Evolutionary conservation across 768 basidiomycete genomes (phyloP).

Genomic region (Termitomyces titanicus): DNA sequence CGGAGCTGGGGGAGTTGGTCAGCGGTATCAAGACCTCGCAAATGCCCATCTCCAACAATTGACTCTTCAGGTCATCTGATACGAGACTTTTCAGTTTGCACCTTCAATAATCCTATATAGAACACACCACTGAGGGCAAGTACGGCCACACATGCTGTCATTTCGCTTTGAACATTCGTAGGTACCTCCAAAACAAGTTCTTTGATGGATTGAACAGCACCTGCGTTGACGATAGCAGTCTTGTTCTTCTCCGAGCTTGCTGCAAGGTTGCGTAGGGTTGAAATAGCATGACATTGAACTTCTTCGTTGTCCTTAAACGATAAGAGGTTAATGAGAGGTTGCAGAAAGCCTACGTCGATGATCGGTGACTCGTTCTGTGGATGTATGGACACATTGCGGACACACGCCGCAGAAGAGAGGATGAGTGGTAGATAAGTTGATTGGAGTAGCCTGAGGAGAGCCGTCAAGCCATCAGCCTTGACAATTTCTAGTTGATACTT

Average conservation of each 20-base stretch:
- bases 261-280: slow-evolving; percentile 92
- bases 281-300: slow-evolving; percentile 98
- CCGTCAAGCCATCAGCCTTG: slow-evolving; percentile 87
- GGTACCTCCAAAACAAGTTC: slow-evolving; percentile 94
- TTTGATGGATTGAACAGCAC: slow-evolving; percentile 95
- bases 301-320: slow-evolving; percentile 99
- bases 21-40: slow-evolving; percentile 96
- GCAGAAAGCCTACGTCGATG: slow-evolving; percentile 96
- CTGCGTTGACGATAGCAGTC: slow-evolving; percentile 95
- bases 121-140: slow-evolving; percentile 86
- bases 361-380: slow-evolving; percentile 98
- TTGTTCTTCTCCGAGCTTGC: slow-evolving; percentile 99
- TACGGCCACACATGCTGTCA: slow-evolving; percentile 99
- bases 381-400: slow-evolving; percentile 98
- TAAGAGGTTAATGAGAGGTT: slow-evolving; percentile 91
- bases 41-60: slow-evolving; percentile 96
- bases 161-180: slow-evolving; percentile 96
- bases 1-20: slow-evolving; percentile 93
- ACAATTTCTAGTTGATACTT: slow-evolving; percentile 99
- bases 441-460: slow-evolving; percentile 90
- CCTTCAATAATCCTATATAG: not conserved
- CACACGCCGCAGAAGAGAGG: slow-evolving; percentile 96
- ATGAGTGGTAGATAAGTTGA: slow-evolving; percentile 98
- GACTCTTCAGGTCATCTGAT: slow-evolving; percentile 93
- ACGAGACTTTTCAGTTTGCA: slow-evolving; percentile 5